Base-by-base conservation (phyloP, 176 grass and related monocot species). In the Avena insularis region DNA sequence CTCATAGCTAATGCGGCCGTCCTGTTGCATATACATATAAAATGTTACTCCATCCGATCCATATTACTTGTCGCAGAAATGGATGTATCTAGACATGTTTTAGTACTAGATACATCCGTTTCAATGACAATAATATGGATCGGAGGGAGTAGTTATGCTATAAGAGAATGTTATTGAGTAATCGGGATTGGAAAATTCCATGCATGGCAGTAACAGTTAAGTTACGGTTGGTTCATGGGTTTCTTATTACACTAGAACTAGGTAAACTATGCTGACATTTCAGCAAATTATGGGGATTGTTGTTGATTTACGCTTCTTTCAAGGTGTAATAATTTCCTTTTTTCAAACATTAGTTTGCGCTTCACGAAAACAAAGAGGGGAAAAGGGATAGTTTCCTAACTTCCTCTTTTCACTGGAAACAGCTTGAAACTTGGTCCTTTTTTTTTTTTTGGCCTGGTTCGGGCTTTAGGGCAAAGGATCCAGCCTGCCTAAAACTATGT, bases 1-100 rank as follows among this genome's bases (percentile, higher is more conserved):
- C 19, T 86, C 84, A 77, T 93, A 98, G 86, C 96, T 98, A 43
- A 98, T 98, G 13, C 89, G 87, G n/a, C 93, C 96, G 84, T 98
- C 93, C 93, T 98, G 91, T 87, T 90, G 59, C 73, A 84, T 87
- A 83, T 72, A 80, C 86, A 75, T 74, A 50, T 45, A 74, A 69
- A 84, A 84, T 87, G 54, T 93, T 29, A 23, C 23, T 23, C 23
- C 23, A 23, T 23, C 23, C 23, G 23, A 23, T 23, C 23, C 23
- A 23, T 23, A 23, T 23, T 23, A 23, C 23, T 23, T 23, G 23
- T 23, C 23, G 23, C 23, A 23, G 23, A 23, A 23, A 23, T 23
- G 23, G 23, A 23, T 23, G 23, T 23, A 23, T 23, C 23, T 23
- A 23, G 23, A 23, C 23, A 23, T 23, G 23, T 23, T 23, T 23